Percentiles rank a stretch among this genome's conserved stretches.
Evolutionary conservation across 768 basidiomycete species (phyloP).

Genomic region (Hericium rajendrae): DNA sequence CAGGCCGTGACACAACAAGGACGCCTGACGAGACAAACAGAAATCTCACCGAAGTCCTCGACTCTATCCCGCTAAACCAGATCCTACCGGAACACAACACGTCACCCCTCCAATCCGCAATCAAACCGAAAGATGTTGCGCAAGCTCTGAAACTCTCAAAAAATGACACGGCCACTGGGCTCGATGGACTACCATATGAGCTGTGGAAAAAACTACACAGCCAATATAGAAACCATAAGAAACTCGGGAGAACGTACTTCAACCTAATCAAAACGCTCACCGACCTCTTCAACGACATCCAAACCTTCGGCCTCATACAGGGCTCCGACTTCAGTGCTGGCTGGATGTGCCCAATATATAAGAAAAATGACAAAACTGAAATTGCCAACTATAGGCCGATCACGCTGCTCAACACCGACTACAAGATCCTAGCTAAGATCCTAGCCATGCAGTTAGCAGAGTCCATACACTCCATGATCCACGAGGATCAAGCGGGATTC

Average conservation of each 20-base stretch:
- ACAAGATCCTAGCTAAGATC: slow-evolving; percentile 14
- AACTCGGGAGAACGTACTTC: background rate
- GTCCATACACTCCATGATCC: background rate
- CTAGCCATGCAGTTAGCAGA: slow-evolving; percentile 3
- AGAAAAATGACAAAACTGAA: slow-evolving; percentile 6
- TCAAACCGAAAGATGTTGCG: background rate
- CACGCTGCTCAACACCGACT: slow-evolving; percentile 14
- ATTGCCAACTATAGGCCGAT: background rate
- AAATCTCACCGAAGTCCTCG: too few relatives aligned
- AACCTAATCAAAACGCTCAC: background rate
- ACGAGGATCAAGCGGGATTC: slow-evolving; percentile 2
- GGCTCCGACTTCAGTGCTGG: background rate
- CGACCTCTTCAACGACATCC: slow-evolving; percentile 8
- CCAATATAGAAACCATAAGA: background rate
- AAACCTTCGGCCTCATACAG: background rate
- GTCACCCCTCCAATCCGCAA: background rate
- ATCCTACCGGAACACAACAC: too few relatives aligned
- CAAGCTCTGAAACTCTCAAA: background rate
- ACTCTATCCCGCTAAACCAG: too few relatives aligned
- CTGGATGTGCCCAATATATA: slow-evolving; percentile 15
- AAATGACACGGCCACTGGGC: background rate
- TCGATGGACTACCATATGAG: background rate
- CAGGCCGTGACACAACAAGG: too few relatives aligned
- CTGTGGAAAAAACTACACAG: background rate
- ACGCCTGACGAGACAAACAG: too few relatives aligned